Conservation (phyloP, 495 filamentous ascomycete species). For the Aspergillus kassunensis region DNA sequence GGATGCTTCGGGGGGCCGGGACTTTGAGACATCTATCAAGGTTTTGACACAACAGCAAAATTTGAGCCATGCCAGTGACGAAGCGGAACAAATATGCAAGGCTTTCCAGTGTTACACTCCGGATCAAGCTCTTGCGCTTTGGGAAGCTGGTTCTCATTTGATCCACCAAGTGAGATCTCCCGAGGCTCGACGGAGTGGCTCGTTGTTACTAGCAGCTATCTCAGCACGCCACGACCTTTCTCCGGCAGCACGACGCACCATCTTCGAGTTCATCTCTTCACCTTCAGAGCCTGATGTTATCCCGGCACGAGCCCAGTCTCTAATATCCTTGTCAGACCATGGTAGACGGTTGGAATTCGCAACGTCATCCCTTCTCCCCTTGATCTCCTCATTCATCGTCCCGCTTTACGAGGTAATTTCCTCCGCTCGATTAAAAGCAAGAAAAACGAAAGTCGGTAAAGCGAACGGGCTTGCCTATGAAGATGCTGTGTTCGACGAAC, state of each 20-base stretch:
- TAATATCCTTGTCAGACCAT: conserved; percentile 45
- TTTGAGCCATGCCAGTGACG: conserved; percentile 36
- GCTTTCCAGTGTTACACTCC: conserved; percentile 33
- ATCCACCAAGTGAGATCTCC: conserved; percentile 34
- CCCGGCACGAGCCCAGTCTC: conserved; percentile 35
- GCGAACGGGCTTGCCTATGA: conserved; percentile 48
- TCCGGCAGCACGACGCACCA: conserved; percentile 27
- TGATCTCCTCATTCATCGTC: conserved; percentile 39
- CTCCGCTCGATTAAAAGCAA: conserved; percentile 35
- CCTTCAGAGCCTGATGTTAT: conserved; percentile 38
- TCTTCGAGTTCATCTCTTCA: conserved; percentile 39
- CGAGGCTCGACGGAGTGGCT: conserved; percentile 38
- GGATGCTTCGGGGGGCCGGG: conserved; percentile 38
- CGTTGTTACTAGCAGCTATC: conserved; percentile 35
- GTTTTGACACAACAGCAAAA: conserved; percentile 35
- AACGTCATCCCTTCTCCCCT: conserved; percentile 35
- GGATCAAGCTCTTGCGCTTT: conserved; percentile 40
- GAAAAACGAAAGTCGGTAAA: conserved; percentile 49
- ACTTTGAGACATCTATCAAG: conserved; percentile 37
- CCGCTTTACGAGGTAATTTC: conserved; percentile 40
- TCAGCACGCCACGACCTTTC: conserved; percentile 42
- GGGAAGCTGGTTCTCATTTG: conserved; percentile 40
- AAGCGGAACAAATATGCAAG: conserved; percentile 37
- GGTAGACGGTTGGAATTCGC: conserved; percentile 45
- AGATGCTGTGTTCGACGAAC: conserved; percentile 61